These are phyloP conservation scores for Acrocalymma vagum DNA, from an alignment of 2,329 filamentous ascomycete species.

Conservation along the genomic window DNA sequence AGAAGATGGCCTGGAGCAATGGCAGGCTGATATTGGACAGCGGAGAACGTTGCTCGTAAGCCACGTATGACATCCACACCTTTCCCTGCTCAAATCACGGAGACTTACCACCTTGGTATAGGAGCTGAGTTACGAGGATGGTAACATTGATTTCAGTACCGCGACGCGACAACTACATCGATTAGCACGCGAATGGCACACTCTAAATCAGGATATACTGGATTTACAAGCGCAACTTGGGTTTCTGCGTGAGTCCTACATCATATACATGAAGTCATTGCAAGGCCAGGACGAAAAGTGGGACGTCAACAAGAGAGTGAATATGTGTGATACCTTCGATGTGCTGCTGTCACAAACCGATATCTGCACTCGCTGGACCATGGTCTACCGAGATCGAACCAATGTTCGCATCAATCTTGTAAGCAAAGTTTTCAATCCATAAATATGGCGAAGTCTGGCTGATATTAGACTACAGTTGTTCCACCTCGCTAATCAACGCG, in stretches of 20 bases:
- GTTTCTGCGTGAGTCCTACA: conserved; percentile 23
- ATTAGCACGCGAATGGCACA: conserved; percentile 28
- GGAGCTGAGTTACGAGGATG: conserved; percentile 17
- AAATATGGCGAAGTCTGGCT: not conserved
- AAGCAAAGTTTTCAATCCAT: not conserved
- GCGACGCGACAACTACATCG: conserved; percentile 24
- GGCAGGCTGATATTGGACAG: conserved; percentile 25
- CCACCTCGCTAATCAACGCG: conserved; percentile 27
- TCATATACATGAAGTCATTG: conserved; percentile 8
- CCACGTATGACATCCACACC: conserved; percentile 10
- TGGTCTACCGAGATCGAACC: conserved; percentile 26
- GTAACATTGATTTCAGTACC: conserved; percentile 15
- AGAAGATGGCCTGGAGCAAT: conserved; percentile 27
- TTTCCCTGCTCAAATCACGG: not conserved
- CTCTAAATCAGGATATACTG: conserved; percentile 25
- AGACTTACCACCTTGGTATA: not conserved
- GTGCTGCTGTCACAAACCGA: conserved; percentile 25
- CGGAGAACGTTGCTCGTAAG: conserved; percentile 18
- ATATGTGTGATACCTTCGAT: conserved; percentile 25
- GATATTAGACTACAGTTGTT: conserved; percentile 23
- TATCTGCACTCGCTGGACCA: conserved; percentile 26
- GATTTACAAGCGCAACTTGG: conserved; percentile 23
- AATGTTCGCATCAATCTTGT: conserved; percentile 32
- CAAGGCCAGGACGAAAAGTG: conserved; percentile 7
- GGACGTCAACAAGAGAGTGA: conserved; percentile 8